Evolutionary conservation across 345 rosid genomes (phyloP), one percentile per base, ranked within the genome.

Genomic region (Erucastrum elatum): DNA sequence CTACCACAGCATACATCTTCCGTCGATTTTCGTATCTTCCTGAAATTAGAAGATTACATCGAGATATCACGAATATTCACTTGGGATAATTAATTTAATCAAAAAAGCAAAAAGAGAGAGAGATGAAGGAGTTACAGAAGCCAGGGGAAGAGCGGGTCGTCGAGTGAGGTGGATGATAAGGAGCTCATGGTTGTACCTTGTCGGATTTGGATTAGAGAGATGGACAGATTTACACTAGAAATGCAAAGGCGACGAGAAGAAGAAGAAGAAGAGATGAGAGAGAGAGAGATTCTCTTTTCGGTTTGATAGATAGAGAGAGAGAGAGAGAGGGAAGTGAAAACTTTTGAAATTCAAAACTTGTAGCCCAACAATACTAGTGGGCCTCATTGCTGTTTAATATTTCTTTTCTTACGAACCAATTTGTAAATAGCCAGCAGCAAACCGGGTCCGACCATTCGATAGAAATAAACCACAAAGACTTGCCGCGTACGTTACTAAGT

Each of bases 81-180:
- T 33, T 6, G 16, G 65, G 33, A 2, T 13, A 35, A 35, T 11
- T 39, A 21, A 7, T 2, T 16, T 5, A 25, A 11, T 12, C 2
- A 12, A 0, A 33, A 6, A 0, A n/a, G 31, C 10, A 67, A 2
- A 7, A 0, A 62, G 64, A 15, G 51, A 41, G 30, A 29, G 16
- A 37, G 58, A 56, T 64, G 11, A 34, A 4, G 13, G 13, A 64
- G 10, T 53, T 79, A 89, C 91, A 62, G 2, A 34, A 90, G 89
- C 93, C 95, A 90, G 8, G 87, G 92, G 16, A 86, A 69, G 60
- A 90, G 93, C 53, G 88, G 84, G 62, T 90, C 90, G 2, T 17
- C 77, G 74, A 60, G 75, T 35, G 81, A 59, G 46, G 76, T 33
- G 53, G 49, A 58, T 44, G 53, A 3, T 44, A 44, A 44, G 35